phyloP scores from a whole-genome alignment of 2,329 filamentous ascomycete genomes.

The Sarocladium oryzae region DNA sequence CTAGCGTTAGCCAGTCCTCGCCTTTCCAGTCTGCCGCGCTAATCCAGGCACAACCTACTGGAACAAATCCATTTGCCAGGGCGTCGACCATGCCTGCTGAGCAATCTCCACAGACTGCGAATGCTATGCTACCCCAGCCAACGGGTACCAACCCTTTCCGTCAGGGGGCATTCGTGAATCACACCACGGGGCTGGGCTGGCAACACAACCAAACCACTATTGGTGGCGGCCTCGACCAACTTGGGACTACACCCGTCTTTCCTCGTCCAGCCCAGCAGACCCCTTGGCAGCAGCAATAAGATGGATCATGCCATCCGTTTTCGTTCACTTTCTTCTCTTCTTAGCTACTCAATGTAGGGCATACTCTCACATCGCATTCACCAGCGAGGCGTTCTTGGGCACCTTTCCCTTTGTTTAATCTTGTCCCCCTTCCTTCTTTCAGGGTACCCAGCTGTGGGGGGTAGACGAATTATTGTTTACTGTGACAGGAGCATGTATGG shows the following conservation, averaged over 20 bases:
- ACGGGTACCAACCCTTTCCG: conserved; percentile 96
- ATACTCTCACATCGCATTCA: conserved; percentile 14
- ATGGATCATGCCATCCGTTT: not conserved
- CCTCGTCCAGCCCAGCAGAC: conserved; percentile 66
- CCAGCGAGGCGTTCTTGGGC: conserved; percentile 21
- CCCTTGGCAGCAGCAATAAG: conserved; percentile 49
- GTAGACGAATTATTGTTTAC: not conserved
- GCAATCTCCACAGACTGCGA: conserved; percentile 39
- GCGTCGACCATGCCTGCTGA: conserved; percentile 27
- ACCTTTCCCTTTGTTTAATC: conserved; percentile 6
- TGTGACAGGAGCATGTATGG: too few relatives aligned
- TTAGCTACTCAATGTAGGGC: not conserved
- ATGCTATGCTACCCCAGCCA: conserved; percentile 60
- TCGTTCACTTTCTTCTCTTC: conserved; percentile 10
- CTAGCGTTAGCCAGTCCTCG: conserved; percentile 26
- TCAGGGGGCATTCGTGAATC: conserved; percentile 84
- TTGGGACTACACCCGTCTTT: conserved; percentile 79
- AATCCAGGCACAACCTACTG: conserved; percentile 44
- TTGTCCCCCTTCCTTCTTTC: conserved; percentile 9
- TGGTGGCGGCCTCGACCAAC: conserved; percentile 71
- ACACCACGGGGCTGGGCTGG: conserved; percentile 83
- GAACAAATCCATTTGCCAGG: conserved; percentile 54
- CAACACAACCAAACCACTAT: conserved; percentile 73
- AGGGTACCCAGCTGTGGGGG: conserved; percentile 1
- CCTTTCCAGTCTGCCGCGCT: conserved; percentile 37